Evolutionary conservation across 805 yeast species (phyloP), one percentile per base, ranked within the genome.

Genomic region (Yarrowia sp.): DNA sequence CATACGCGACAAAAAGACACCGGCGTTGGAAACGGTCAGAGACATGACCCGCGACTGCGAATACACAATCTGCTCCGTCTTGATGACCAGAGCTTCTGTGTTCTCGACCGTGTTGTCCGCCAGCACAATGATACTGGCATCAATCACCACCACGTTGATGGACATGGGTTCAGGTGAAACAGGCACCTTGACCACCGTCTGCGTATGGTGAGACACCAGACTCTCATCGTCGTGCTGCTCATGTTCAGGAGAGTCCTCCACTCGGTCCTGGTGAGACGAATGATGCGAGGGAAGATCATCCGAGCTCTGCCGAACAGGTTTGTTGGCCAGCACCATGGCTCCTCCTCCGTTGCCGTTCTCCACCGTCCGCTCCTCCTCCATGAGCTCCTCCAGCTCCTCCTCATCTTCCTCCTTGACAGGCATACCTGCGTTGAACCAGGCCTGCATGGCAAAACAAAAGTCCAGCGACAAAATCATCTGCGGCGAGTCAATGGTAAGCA

Each of bases 81-180:
- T 89, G 77, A 95, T 88, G 1, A 93, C 97, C 67, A 93, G 82
- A 0, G 98, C 98, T 70, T 92, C 96, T 0, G 96, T 84, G 67
- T 85, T 81, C 2, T 75, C 72, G 8, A 81, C 78, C 0, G 87
- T 81, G 0, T 97, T 90, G 72, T 93, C 89, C 0, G 97, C 96
- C 46, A 95, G 76, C 32, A 95, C 76, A 19, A 90, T 84, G 19
- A 93, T 79, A 0, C 96, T 90, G 0, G 93, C 86, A 64, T 90
- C 87, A 6, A 86, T 85, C 43, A 95, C 76, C 70, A 89, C 91
- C 38, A 93, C 72, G 1, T 89, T 68, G 64, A 70, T 70, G 12
- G 68, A 65, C 44, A 75, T 46, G 36, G 61, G 61, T 10, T 54
- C 61, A 11, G 44, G 70, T 33, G 71, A 36, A 0, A 69, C 43